Evolutionary conservation across 2,329 filamentous ascomycete genomes (phyloP), one percentile per base, ranked within the genome.

Genomic region (Fusarium gaditjirri): DNA sequence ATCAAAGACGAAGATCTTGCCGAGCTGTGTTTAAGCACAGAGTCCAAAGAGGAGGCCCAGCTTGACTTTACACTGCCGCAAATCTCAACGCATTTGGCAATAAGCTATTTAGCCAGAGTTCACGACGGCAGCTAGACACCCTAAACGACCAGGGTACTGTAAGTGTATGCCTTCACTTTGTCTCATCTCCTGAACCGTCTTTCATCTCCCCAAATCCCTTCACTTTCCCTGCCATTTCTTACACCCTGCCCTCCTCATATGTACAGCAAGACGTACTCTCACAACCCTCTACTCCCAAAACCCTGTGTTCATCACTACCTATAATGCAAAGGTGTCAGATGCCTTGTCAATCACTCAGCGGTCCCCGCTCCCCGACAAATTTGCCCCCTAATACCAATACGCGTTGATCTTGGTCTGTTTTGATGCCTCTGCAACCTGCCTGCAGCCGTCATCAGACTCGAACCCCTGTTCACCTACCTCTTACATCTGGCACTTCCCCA

Each of bases 341-440:
- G 57, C 50, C 61, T 68, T 54, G 70, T 71, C 66, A 68, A 64
- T 71, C 66, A 59, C 43, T 66, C 61, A 61, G 64, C 62, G 66
- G 57, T 68, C 70, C 66, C 70, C 67, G 70, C 70, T 67, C 57
- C 39, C 70, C 58, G 46, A 71, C 42, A 63, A 67, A 67, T 69
- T 73, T 58, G 65, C 67, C 70, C 69, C 70, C 61, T 57, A 59
- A 53, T 52, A 57, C 29, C 61, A 58, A 58, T 38, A 50, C 54
- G 50, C 61, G 71, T 73, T 76, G 75, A 76, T 76, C 75, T 73
- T 71, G 57, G 43, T 62, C 68, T 60, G 55, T 61, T 73, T 52
- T 46, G 68, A 70, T 56, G 41, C 55, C 61, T 67, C 62, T 67
- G 61, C 64, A 61, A 68, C 73, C 74, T 65, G 68, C 63, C 64